phyloP scores from a whole-genome alignment of 148 eudicot species.

The Amaranthus cruentus region DNA sequence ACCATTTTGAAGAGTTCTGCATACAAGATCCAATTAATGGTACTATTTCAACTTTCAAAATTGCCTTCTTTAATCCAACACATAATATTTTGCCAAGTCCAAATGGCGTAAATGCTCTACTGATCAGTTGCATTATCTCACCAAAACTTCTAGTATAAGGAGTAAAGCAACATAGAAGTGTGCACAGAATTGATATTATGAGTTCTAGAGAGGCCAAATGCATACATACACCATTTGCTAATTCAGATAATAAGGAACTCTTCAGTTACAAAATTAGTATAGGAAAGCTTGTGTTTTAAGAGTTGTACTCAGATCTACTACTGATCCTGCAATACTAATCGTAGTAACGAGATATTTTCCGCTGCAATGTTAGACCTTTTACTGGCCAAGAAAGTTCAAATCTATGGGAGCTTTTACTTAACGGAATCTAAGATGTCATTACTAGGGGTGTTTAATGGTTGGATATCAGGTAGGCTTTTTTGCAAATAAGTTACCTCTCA shows the following conservation, averaged over 20 bases:
- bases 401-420: no score
- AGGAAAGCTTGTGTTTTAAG: no score
- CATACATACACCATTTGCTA: neutral
- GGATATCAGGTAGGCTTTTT: no score
- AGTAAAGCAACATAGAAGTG: neutral
- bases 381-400: no score
- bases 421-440: no score
- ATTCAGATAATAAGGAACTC: neutral
- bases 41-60: neutral
- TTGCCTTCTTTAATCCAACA: neutral
- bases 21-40: slow-evolving; percentile 13
- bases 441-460: no score
- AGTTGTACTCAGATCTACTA: no score
- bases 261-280: no score
- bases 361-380: no score
- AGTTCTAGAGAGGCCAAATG: neutral
- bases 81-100: neutral
- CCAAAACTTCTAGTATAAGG: neutral
- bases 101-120: neutral
- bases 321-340: no score
- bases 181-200: neutral
- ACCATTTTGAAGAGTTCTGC: slow-evolving; percentile 98
- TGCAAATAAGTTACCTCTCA: no score
- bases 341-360: no score
- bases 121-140: neutral